Percentiles rank a stretch among this genome's conserved stretches.
phyloP scores from a whole-genome alignment of 352 stramenopile genomes.

The Phytophthora tubulina region DNA sequence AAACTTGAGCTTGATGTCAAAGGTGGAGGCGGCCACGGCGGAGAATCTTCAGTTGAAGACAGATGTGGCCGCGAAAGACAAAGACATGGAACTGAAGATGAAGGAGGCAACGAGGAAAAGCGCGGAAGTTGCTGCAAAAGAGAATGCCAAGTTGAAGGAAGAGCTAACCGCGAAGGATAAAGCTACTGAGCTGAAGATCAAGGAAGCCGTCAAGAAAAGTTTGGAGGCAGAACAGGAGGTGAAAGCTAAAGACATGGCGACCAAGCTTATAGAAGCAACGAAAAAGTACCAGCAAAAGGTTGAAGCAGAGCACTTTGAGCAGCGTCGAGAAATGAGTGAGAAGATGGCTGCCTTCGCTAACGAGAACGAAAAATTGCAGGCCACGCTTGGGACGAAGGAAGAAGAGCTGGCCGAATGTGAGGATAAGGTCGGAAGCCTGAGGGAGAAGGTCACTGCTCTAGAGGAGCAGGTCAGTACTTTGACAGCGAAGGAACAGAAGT shows the following conservation, averaged over 20 bases:
- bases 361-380: constrained; percentile 39
- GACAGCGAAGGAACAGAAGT: constrained; percentile 17
- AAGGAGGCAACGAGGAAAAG: constrained; percentile 23
- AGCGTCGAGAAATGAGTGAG: constrained; percentile 47
- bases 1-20: constrained; percentile 39
- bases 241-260: constrained; percentile 28
- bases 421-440: constrained; percentile 33
- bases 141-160: constrained; percentile 25
- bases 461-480: constrained; percentile 18
- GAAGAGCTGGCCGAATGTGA: constrained; percentile 36
- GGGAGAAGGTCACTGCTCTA: constrained; percentile 26
- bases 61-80: constrained; percentile 34
- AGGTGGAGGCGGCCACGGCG: constrained; percentile 27
- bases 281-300: constrained; percentile 48
- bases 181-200: constrained; percentile 24
- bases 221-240: constrained; percentile 21
- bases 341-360: constrained; percentile 45
- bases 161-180: constrained; percentile 34
- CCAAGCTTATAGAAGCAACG: constrained; percentile 40
- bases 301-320: constrained; percentile 46
- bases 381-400: constrained; percentile 26
- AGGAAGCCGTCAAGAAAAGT: constrained; percentile 30
- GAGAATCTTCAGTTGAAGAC: constrained; percentile 41
- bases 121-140: constrained; percentile 12
- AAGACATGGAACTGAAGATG: constrained; percentile 24